Evolutionary conservation across 352 stramenopile genomes (phyloP).

Genomic region (Phytophthora fragariae): DNA sequence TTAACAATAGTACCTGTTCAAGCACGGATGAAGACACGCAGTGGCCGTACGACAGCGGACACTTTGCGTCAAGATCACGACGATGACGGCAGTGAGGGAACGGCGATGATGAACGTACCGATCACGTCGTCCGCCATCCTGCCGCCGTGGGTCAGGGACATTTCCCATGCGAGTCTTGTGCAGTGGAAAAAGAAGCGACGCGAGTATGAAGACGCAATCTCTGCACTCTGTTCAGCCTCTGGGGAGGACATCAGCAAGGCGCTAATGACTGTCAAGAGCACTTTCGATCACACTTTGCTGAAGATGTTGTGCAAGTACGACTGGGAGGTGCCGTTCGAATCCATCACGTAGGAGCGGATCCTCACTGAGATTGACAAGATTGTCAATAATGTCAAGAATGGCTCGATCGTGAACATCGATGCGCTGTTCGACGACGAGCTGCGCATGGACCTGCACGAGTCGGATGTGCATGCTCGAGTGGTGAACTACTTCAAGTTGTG

Average conservation of each 20-base stretch:
- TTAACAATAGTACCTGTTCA: too few relatives aligned
- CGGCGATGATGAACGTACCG: too few relatives aligned
- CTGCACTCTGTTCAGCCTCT: background rate
- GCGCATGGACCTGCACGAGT: too few relatives aligned
- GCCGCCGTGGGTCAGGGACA: conserved; percentile 6
- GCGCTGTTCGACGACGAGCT: conserved; percentile 13
- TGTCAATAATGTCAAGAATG: conserved; percentile 10
- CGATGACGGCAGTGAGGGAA: too few relatives aligned
- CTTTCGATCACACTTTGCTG: background rate
- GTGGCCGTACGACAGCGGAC: too few relatives aligned
- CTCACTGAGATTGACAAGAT: conserved; percentile 6
- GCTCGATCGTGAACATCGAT: conserved; percentile 1
- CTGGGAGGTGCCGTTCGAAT: background rate
- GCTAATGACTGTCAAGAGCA: background rate
- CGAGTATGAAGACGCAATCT: conserved; percentile 8
- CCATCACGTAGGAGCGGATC: background rate
- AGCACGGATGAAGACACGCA: too few relatives aligned
- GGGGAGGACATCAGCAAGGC: conserved; percentile 1
- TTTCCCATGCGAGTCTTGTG: conserved; percentile 4
- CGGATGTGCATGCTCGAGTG: too few relatives aligned
- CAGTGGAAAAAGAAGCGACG: conserved; percentile 8
- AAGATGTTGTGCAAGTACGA: conserved; percentile 4
- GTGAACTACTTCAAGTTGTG: too few relatives aligned
- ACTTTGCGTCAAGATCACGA: too few relatives aligned
- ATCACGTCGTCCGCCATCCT: background rate